Evolutionary conservation across 2,329 filamentous ascomycete genomes (phyloP).

Genomic region (Epichloe typhina): DNA sequence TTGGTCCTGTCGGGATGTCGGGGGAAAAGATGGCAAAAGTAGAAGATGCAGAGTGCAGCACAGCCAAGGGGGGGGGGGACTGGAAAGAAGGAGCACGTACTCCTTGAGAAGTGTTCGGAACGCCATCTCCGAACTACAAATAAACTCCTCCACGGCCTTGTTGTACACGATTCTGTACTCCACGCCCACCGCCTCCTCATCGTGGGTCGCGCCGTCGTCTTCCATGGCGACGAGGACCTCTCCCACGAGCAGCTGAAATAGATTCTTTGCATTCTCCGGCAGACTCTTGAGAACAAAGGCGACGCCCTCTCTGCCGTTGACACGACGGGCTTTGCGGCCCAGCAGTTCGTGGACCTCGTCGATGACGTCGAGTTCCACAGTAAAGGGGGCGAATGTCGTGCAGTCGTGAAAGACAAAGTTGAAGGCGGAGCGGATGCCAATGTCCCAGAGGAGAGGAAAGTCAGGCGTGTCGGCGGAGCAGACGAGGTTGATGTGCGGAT

Average conservation of each 20-base stretch:
- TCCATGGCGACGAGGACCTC: slow-evolving; percentile 66
- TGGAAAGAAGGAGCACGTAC: slow-evolving; percentile 29
- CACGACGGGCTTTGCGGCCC: slow-evolving; percentile 62
- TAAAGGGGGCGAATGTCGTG: slow-evolving; percentile 72
- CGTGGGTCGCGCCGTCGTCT: slow-evolving; percentile 34
- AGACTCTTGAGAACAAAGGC: slow-evolving; percentile 81
- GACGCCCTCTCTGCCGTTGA: slow-evolving; percentile 84
- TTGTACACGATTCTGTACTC: slow-evolving; percentile 89
- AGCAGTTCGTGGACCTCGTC: slow-evolving; percentile 83
- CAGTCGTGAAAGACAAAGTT: slow-evolving; percentile 88
- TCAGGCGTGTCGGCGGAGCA: slow-evolving; percentile 80
- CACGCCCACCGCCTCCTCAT: slow-evolving; percentile 48
- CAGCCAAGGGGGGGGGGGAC: not conserved
- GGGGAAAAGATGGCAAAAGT: not conserved
- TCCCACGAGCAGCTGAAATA: slow-evolving; percentile 74
- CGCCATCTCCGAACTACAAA: slow-evolving; percentile 91
- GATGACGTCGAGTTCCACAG: slow-evolving; percentile 65
- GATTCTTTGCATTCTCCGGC: slow-evolving; percentile 78
- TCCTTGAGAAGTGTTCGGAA: slow-evolving; percentile 92
- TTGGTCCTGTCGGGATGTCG: too few relatives aligned
- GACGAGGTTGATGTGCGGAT: slow-evolving; percentile 58
- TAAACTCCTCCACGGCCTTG: slow-evolving; percentile 92
- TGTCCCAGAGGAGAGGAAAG: slow-evolving; percentile 82
- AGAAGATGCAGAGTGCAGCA: not conserved
- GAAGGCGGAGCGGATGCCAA: slow-evolving; percentile 66